These are phyloP conservation scores for Colletotrichum godetiae DNA, from an alignment of 2,329 filamentous ascomycete genomes.

Conservation along the genomic window DNA sequence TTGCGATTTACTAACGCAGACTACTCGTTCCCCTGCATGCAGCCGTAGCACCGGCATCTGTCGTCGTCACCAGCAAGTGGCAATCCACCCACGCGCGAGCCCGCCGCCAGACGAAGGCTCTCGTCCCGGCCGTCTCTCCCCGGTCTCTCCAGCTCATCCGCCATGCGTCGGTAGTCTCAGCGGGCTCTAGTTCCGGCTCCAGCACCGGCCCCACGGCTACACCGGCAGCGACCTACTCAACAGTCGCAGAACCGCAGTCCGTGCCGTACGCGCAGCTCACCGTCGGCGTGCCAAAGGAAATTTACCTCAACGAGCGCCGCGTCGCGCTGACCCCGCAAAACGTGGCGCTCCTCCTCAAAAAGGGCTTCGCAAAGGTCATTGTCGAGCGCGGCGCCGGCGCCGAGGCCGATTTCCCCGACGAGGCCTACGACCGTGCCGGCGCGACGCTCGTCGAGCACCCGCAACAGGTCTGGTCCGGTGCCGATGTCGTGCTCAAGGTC, in stretches of 20 bases:
- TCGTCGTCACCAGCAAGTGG: slow-evolving; percentile 38
- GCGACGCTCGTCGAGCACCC: slow-evolving; percentile 79
- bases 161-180: slow-evolving; percentile 44
- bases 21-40: neutral
- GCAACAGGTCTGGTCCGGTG: slow-evolving; percentile 76
- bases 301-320: slow-evolving; percentile 81
- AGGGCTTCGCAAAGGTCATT: slow-evolving; percentile 81
- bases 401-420: slow-evolving; percentile 80
- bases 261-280: slow-evolving; percentile 78
- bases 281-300: slow-evolving; percentile 84
- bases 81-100: slow-evolving; percentile 53
- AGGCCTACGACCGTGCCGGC: slow-evolving; percentile 81
- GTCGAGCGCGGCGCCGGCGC: slow-evolving; percentile 85
- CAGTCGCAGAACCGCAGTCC: slow-evolving; percentile 54
- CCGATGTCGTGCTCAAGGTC: slow-evolving; percentile 87
- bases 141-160: slow-evolving; percentile 52
- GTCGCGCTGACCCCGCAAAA: slow-evolving; percentile 89
- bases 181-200: slow-evolving; percentile 43
- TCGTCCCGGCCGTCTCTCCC: slow-evolving; percentile 40
- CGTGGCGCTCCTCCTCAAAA: slow-evolving; percentile 83
- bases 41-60: slow-evolving; percentile 12
- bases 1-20: slow-evolving; percentile 7
- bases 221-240: slow-evolving; percentile 49
- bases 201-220: slow-evolving; percentile 34
- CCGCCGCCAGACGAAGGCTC: slow-evolving; percentile 42